These are phyloP conservation scores for Angomonas deanei DNA, from an alignment of 208 protist species.

Conservation along the genomic window DNA sequence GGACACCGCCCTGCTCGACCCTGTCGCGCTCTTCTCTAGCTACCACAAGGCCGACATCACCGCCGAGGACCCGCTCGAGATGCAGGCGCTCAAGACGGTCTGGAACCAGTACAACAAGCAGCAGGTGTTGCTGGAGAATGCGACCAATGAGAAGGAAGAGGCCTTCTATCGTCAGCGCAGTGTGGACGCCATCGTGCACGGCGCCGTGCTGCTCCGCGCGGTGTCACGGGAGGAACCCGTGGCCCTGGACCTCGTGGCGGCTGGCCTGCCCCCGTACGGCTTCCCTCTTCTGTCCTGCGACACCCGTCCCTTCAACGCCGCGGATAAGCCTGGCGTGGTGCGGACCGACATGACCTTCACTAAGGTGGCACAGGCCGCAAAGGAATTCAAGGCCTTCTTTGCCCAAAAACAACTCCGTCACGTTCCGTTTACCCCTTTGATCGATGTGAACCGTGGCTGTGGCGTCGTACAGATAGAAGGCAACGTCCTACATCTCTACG, in stretches of 20 bases:
- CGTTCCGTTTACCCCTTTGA: conserved; percentile 55
- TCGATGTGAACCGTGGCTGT: conserved; percentile 67
- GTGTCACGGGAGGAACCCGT: conserved; percentile 63
- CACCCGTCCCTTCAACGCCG: conserved; percentile 36
- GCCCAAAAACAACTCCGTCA: conserved; percentile 33
- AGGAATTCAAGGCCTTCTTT: conserved; percentile 61
- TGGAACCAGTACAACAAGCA: conserved; percentile 70
- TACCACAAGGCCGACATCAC: conserved; percentile 42
- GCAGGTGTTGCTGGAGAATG: conserved; percentile 55
- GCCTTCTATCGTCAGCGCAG: conserved; percentile 65
- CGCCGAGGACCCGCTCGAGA: conserved; percentile 29
- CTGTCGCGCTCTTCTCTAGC: conserved; percentile 68
- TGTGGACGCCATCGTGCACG: conserved; percentile 76
- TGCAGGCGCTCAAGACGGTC: conserved; percentile 62
- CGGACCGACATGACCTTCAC: conserved; percentile 59
- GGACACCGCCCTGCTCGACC: conserved; percentile 67
- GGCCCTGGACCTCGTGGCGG: conserved; percentile 15
- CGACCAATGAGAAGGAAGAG: conserved; percentile 22
- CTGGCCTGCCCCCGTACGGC: conserved; percentile 38
- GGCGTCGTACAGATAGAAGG: conserved; percentile 65
- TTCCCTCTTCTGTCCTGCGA: conserved; percentile 83
- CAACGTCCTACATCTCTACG: conserved; percentile 76
- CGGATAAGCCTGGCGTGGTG: not conserved
- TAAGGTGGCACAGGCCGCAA: conserved; percentile 44
- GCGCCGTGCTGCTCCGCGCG: conserved; percentile 64